Base-by-base conservation (phyloP, 2,329 filamentous ascomycete species). In the Pseudogymnoascus sp. region DNA sequence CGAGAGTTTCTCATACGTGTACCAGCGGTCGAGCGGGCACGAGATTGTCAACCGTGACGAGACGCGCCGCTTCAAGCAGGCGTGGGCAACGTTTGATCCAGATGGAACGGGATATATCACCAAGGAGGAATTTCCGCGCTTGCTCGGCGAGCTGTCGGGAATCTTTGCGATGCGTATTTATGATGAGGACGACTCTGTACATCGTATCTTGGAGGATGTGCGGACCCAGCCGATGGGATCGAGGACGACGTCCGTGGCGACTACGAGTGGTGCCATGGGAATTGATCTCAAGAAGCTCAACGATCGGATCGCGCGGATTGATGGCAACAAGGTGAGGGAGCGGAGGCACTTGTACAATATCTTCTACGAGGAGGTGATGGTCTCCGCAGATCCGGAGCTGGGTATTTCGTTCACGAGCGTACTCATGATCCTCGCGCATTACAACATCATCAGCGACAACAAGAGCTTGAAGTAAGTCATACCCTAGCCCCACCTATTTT, bases 1-100 rank as follows among this genome's bases (percentile, higher is more conserved):
- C 77, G 94, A 99, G 78, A 97, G 92, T 76, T 99, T 99, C 81
- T 96, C 92, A 74, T 99, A 99, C 72, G 94, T 99, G 67, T 99
- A 97, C 74, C 95, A 99, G 77, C 86, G 92, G 66, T 97, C 93
- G 65, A 96, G 90, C 71, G 91, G 92, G n/a, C 82, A 97, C 69
- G 91, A 90, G 5, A 88, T 90, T 65, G 88, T 99, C 70, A 95
- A 91, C 70, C 84, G 94, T 67, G 92, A 97, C 70, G 94, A 99
- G 74, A 92, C 97, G 67, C 87, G 94, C 56, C 88, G 93, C 4
- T 99, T 97, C 83, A 99, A 99, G 76, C 91, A 97, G 77, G 94
- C 94, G 0, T 99, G 94, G 94, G 91, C 94, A 63, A 94, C 91
- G 64, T 92, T 94, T 66, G 94, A 99, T 75, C 92, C 94, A 2